phyloP scores from a whole-genome alignment of 129 eudicot species.

The Deinandra increscens region DNA sequence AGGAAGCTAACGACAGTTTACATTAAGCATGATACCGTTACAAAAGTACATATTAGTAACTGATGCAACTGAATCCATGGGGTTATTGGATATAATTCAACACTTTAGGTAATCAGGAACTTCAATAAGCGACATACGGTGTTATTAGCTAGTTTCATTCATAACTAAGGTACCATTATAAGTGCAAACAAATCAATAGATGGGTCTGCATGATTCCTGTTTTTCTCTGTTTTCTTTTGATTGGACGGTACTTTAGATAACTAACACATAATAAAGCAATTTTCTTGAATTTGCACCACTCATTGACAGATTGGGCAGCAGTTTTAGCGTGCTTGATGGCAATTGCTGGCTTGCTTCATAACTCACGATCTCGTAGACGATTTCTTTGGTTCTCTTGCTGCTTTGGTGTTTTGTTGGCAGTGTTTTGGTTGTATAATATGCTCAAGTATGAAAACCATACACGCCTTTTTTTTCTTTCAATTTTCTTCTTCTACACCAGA shows the following conservation, averaged over 20 bases:
- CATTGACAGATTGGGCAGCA: slow-evolving; percentile 66
- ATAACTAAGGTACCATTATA: background rate
- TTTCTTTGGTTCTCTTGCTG: slow-evolving; percentile 75
- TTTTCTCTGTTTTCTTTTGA: background rate
- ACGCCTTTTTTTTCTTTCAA: background rate
- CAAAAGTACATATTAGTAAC: background rate
- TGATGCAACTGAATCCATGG: too few relatives aligned
- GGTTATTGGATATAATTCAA: too few relatives aligned
- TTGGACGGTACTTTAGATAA: background rate
- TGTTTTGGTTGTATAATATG: slow-evolving; percentile 86
- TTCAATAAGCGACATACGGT: too few relatives aligned
- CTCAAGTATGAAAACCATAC: slow-evolving; percentile 40
- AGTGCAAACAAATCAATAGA: background rate
- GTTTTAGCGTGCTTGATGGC: slow-evolving; percentile 58
- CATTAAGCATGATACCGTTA: too few relatives aligned
- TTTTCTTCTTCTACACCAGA: too few relatives aligned
- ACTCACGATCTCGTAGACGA: slow-evolving; percentile 51
- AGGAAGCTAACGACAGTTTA: too few relatives aligned
- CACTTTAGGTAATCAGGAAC: too few relatives aligned
- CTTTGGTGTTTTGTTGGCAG: slow-evolving; percentile 53
- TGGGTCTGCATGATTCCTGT: background rate
- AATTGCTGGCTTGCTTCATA: slow-evolving; percentile 61
- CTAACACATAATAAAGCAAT: background rate
- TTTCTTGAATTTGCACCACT: background rate
- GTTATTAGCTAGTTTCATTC: background rate